A percentile compares a stretch with the other conserved stretches of the same genome.
These are phyloP conservation scores for Fusarium stilboides DNA, from an alignment of 2,329 filamentous ascomycete species.

Conservation along the genomic window DNA sequence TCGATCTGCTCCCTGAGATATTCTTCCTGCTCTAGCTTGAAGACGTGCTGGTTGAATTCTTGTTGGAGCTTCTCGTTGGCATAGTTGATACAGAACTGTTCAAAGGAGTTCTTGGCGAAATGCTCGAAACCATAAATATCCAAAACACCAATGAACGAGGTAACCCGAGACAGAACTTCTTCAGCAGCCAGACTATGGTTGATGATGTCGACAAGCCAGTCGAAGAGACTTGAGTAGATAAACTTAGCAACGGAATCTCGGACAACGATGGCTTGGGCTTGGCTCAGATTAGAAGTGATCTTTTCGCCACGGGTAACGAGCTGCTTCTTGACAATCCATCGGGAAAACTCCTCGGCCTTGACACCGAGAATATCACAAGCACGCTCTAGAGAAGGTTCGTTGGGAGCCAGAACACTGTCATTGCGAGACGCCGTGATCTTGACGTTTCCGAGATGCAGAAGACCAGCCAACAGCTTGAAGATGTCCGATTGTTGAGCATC, in stretches of 20 bases:
- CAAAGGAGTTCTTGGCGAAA: conserved; percentile 99
- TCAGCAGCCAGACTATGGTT: conserved; percentile 92
- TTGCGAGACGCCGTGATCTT: conserved; percentile 93
- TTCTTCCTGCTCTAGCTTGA: conserved; percentile 98
- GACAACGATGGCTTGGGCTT: conserved; percentile 93
- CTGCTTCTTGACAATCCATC: conserved; percentile 99
- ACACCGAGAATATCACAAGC: conserved; percentile 92
- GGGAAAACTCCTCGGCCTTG: conserved; percentile 87
- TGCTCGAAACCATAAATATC: conserved; percentile 99
- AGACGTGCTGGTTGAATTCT: conserved; percentile 99
- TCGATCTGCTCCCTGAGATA: conserved; percentile 97
- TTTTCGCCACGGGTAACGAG: conserved; percentile 96
- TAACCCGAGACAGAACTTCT: conserved; percentile 84
- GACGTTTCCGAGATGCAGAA: conserved; percentile 95
- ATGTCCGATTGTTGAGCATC: conserved; percentile 83
- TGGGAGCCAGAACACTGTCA: conserved; percentile 85
- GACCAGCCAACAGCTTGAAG: conserved; percentile 89
- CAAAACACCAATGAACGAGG: conserved; percentile 95
- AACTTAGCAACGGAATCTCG: conserved; percentile 98
- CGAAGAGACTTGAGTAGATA: conserved; percentile 97
- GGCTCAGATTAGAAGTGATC: conserved; percentile 94
- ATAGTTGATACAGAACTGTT: conserved; percentile 99
- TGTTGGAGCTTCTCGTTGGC: conserved; percentile 99
- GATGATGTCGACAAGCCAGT: conserved; percentile 99
- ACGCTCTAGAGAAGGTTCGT: conserved; percentile 85